A percentile compares a stretch with the other conserved stretches of the same genome.
Evolutionary conservation across 257 asterid genomes (phyloP).

Genomic region (Osmanthus fragrans): DNA sequence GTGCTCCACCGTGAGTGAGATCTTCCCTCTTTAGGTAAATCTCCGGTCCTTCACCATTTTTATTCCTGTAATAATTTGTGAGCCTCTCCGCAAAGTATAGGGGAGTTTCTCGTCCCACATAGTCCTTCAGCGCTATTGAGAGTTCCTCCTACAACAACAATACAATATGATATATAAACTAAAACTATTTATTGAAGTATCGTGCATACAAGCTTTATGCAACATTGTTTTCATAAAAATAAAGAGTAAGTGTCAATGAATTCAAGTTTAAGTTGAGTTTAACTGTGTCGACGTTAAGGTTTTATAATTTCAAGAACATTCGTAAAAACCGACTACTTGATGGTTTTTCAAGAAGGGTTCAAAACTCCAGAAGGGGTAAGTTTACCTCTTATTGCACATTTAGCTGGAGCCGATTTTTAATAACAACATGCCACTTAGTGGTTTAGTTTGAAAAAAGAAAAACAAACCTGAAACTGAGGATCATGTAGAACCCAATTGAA

Average conservation of each 20-base stretch:
- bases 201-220: no score
- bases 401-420: no score
- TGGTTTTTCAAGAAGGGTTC: no score
- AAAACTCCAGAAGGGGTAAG: no score
- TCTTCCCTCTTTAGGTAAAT: slow-evolving; percentile 84
- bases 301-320: no score
- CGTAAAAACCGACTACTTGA: no score
- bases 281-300: no score
- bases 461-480: slow-evolving; percentile 57
- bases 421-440: no score
- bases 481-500: slow-evolving; percentile 47
- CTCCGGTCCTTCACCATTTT: slow-evolving; percentile 54
- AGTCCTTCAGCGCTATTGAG: slow-evolving; percentile 52
- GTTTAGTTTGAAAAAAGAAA: neutral
- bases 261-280: no score
- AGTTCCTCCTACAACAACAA: slow-evolving; percentile 46
- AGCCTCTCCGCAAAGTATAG: slow-evolving; percentile 67
- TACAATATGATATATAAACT: neutral
- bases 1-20: slow-evolving; percentile 71
- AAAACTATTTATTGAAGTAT: neutral
- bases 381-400: no score
- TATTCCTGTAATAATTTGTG: slow-evolving; percentile 54
- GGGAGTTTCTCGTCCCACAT: slow-evolving; percentile 81
- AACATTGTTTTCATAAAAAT: no score
- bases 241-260: no score